Conservation (phyloP, 306 rosid genomes). For the Benincasa hispida region DNA sequence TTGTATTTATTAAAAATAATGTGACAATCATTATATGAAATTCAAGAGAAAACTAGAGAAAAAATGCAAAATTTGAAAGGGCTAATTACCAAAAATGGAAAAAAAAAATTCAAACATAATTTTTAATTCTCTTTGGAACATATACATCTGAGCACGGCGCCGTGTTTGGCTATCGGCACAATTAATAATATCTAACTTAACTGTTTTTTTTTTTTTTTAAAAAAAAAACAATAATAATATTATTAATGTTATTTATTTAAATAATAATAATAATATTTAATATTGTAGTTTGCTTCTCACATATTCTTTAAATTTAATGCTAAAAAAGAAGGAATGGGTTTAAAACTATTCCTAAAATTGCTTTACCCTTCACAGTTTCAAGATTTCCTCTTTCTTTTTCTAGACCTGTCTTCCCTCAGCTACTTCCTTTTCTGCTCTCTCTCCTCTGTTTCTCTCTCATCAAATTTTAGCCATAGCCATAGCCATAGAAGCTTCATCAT, state of each 20-base stretch:
- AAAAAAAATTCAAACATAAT: neutral
- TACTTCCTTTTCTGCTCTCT: neutral
- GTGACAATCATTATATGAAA: too few species aligned
- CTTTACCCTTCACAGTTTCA: neutral
- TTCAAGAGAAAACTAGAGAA: too few species aligned
- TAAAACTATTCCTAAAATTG: neutral
- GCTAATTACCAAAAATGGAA: too few species aligned
- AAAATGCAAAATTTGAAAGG: too few species aligned
- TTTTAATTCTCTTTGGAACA: neutral
- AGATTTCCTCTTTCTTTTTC: constrained; percentile 6
- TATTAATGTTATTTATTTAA: neutral
- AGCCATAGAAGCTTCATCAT: neutral
- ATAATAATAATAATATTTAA: neutral
- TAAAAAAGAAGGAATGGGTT: neutral
- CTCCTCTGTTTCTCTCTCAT: neutral
- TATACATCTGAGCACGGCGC: neutral
- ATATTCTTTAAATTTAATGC: neutral
- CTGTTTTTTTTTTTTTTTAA: neutral
- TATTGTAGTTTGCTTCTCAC: neutral
- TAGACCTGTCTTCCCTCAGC: neutral
- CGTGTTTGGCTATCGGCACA: neutral
- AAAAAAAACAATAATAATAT: too few species aligned
- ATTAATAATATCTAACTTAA: neutral
- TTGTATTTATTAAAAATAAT: too few species aligned
- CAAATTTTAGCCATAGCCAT: neutral